Evolutionary conservation across 202 grass and related monocot genomes (phyloP).

Genomic region (Thinopyrum obtusiflorum): DNA sequence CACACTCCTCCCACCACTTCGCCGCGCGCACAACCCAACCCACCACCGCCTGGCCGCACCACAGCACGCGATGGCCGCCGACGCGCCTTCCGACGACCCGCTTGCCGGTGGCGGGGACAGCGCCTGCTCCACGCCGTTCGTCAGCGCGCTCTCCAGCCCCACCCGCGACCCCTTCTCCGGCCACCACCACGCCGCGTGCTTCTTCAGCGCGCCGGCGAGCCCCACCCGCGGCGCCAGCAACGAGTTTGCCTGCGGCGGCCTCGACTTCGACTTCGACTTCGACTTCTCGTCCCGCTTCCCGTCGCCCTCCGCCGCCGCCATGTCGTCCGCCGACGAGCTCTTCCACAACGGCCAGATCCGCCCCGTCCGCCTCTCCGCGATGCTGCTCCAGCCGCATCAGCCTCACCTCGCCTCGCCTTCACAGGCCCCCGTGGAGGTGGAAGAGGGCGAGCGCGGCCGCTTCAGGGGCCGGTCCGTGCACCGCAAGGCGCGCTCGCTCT

Average conservation of each 20-base stretch:
- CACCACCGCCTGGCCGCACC: neutral
- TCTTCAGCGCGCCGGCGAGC: constrained; percentile 65
- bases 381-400: constrained; percentile 40
- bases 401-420: neutral
- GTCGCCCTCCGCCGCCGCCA: constrained; percentile 29
- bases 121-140: constrained; percentile 61
- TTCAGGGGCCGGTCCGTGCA: constrained; percentile 30
- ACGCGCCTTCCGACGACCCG: neutral
- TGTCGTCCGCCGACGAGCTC: constrained; percentile 65
- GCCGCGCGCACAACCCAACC: neutral
- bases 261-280: constrained; percentile 57
- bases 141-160: constrained; percentile 67
- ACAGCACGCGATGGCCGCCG: neutral
- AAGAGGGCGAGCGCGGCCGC: constrained; percentile 37
- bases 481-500: constrained; percentile 43
- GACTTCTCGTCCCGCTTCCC: constrained; percentile 66
- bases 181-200: constrained; percentile 27
- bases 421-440: neutral
- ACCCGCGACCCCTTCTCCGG: constrained; percentile 1
- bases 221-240: constrained; percentile 28
- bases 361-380: constrained; percentile 40
- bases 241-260: neutral
- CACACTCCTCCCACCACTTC: neutral
- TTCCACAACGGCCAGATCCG: constrained; percentile 75
- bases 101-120: neutral